A percentile compares a stretch with the other conserved stretches of the same genome.
phyloP scores from a whole-genome alignment of 2,329 filamentous ascomycete genomes.

The Diaporthe nobilis region DNA sequence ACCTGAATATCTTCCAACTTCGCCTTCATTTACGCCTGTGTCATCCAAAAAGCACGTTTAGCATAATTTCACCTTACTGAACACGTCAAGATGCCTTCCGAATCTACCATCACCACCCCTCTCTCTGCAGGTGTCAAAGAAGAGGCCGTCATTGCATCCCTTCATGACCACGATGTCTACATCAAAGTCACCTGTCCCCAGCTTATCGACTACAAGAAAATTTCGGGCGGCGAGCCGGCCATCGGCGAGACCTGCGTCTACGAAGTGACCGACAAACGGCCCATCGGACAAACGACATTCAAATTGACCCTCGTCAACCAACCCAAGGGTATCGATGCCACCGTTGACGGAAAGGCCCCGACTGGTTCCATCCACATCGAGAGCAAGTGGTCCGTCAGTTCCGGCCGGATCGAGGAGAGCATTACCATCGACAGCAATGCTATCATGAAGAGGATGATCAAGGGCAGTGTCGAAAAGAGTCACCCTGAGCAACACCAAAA shows the following conservation, averaged over 20 bases:
- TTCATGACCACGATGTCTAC: conserved; percentile 20
- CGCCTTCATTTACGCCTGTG: neutral
- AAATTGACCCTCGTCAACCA: conserved; percentile 45
- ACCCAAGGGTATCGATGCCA: conserved; percentile 46
- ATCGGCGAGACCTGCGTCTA: conserved; percentile 8
- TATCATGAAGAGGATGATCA: conserved; percentile 49
- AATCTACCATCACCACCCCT: conserved; percentile 18
- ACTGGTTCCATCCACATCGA: conserved; percentile 45
- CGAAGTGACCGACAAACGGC: conserved; percentile 19
- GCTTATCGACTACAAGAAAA: conserved; percentile 10
- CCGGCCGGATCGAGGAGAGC: conserved; percentile 45
- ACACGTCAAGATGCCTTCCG: conserved; percentile 5
- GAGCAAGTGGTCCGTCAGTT: conserved; percentile 39
- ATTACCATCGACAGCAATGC: conserved; percentile 49
- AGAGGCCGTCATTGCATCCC: neutral
- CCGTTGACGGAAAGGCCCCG: conserved; percentile 47
- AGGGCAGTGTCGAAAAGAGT: conserved; percentile 48
- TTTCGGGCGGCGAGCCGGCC: neutral
- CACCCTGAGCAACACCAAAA: conserved; percentile 46
- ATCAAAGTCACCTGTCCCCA: conserved; percentile 15
- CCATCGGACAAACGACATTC: conserved; percentile 18
- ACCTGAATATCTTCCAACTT: neutral
- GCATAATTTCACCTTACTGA: neutral
- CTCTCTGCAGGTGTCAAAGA: neutral
- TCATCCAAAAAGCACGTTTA: neutral